Conservation (phyloP, 2,329 filamentous ascomycete species). For the Pseudogymnoascus sp. region DNA sequence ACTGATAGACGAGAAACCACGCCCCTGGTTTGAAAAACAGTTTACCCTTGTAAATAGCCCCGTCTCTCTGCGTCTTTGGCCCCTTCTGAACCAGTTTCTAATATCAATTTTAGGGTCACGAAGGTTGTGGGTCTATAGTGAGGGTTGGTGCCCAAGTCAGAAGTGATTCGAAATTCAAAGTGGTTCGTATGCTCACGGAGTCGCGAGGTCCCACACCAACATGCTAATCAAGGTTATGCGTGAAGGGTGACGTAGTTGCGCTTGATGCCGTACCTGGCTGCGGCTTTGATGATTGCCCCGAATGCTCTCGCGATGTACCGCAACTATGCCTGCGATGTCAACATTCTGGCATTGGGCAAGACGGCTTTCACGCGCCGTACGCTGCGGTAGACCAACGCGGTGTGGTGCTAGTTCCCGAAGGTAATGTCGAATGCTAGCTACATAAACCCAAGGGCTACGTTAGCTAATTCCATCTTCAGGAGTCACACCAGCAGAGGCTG, state of each 20-base stretch:
- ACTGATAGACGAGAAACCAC: conserved; percentile 24
- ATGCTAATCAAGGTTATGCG: background rate
- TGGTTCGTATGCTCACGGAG: background rate
- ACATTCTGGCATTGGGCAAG: conserved; percentile 38
- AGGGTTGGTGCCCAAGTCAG: background rate
- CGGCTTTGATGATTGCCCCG: conserved; percentile 26
- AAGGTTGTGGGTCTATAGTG: background rate
- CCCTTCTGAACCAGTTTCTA: background rate
- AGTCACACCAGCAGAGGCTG: conserved; percentile 27
- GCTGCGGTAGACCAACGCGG: conserved; percentile 18
- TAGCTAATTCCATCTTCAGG: conserved; percentile 9
- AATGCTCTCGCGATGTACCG: conserved; percentile 34
- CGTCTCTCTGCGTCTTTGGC: background rate
- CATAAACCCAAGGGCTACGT: background rate
- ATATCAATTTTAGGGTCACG: background rate
- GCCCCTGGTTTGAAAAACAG: conserved; percentile 26
- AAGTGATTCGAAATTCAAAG: background rate
- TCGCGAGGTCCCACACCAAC: background rate
- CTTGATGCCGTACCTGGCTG: conserved; percentile 30
- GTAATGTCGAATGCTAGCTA: background rate
- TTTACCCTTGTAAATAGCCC: conserved; percentile 19
- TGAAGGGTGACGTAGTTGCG: conserved; percentile 28
- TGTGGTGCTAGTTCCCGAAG: background rate
- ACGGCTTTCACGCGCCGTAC: conserved; percentile 38
- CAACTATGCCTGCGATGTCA: conserved; percentile 33